Evolutionary conservation across 306 rosid genomes (phyloP), one percentile per base, ranked within the genome.

Genomic region (Rosa chinensis): DNA sequence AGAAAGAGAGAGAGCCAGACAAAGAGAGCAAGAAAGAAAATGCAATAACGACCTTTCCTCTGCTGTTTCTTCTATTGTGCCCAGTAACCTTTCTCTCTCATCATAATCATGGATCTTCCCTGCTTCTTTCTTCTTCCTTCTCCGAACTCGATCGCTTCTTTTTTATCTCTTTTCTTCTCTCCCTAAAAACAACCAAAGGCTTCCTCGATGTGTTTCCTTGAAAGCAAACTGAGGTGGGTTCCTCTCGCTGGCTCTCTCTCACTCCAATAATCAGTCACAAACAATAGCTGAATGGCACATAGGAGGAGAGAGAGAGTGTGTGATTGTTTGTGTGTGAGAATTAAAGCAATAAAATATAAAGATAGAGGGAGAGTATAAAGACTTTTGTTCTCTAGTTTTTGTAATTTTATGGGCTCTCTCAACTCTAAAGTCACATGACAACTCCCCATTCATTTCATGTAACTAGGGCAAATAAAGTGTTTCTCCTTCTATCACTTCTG

Each of bases 1-100:
- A 50, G 62, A 44, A 70, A 52, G 77, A 78, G 80, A 78, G 80
- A 28, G 63, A 77, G 49, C 2, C 13, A 10, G 49, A 49, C 55
- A 49, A 49, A 49, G 13, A 49, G 55, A 49, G 55, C 3, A 14
- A 13, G 6, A 14, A 0, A 14, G 18, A 11, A 86, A 72, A 78
- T 80, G 84, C 78, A 88, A 85, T 84, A 87, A 89, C 94, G 86
- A 93, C 89, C 89, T 88, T 87, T 86, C 83, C 74, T 64, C 76
- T 80, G 18, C 43, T 58, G 40, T 43, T 73, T 12, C 79, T 79
- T 47, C 50, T 47, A 11, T 74, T 73, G 55, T 82, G 79, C 78
- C 49, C 32, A 71, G 20, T 70, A 10, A 80, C 63, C 77, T 71
- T 82, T 83, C 80, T 84, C 75, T 70, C 79, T 82, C 76, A 73